phyloP scores from a whole-genome alignment of 2,329 filamentous ascomycete genomes.

The Pezicula neosporulosa region DNA sequence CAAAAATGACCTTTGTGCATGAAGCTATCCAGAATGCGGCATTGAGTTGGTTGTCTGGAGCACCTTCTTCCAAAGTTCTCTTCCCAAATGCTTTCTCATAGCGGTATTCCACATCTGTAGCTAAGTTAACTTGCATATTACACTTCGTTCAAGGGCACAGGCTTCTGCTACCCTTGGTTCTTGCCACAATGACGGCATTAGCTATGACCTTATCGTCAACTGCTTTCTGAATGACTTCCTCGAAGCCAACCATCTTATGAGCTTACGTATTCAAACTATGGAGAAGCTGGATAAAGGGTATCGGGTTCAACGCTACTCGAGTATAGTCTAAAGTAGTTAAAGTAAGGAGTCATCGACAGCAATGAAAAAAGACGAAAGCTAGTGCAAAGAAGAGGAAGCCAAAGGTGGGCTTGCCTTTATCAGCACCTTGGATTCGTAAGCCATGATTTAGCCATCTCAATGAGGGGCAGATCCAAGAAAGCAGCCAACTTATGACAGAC shows the following conservation, averaged over 20 bases:
- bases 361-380: too few species aligned
- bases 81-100: conserved; percentile 3
- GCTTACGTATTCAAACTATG: too few species aligned
- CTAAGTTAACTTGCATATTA: neutral
- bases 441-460: too few species aligned
- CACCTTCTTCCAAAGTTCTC: neutral
- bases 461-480: too few species aligned
- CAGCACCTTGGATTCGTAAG: too few species aligned
- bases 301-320: too few species aligned
- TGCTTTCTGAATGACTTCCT: conserved; percentile 2
- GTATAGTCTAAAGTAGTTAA: too few species aligned
- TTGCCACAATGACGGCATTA: conserved; percentile 2
- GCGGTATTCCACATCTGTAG: neutral
- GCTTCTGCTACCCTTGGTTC: neutral
- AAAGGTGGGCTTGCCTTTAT: too few species aligned
- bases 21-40: conserved; percentile 3
- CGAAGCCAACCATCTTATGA: neutral
- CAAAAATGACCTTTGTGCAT: conserved; percentile 1
- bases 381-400: too few species aligned
- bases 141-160: neutral
- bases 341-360: too few species aligned
- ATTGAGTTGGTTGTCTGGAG: neutral
- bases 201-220: neutral
- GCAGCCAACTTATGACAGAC: too few species aligned
- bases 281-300: too few species aligned